Evolutionary conservation across 495 filamentous ascomycete species (phyloP), one percentile per base, ranked within the genome.

Genomic region (Talaromyces stipitatus): DNA sequence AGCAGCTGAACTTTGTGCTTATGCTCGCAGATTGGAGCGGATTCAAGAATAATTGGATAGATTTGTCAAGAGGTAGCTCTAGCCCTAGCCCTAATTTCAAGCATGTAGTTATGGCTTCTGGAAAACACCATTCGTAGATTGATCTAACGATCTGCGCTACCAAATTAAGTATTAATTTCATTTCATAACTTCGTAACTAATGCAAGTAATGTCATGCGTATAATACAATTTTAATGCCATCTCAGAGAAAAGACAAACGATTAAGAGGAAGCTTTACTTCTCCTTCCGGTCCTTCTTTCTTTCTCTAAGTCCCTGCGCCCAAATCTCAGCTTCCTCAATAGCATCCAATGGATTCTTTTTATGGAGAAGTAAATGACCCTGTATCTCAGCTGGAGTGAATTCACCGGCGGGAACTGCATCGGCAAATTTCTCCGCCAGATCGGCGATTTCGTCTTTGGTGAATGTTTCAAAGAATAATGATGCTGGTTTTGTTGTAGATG

Each of bases 341-440:
- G 87, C 85, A 50, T 70, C 70, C 30, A 72, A 67, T 14, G 87
- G 85, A 36, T 75, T 72, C 11, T 80, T 75, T 28, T 81, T 78
- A 62, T 81, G 68, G 16, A 73, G 73, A 41, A 86, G 75, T 8
- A 89, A 69, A 60, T 77, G 87, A 0, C 78, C 82, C 64, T 89
- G 85, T n/a, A 90, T 67, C 56, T 88, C 82, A 9, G 85, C 85
- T 11, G 85, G 84, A 0, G 84, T 85, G 56, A 88, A 82, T 2
- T 50, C 58, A 5, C 60, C 50, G 2, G 78, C 72, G 0, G 83
- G 84, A 16, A 87, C 68, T 4, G 69, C 62, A 5, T 62, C 60
- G 16, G 76, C 70, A 55, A 87, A 88, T 14, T 75, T 65, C 4
- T 69, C 57, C 3, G 82, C 79, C 33, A 84, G 11, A 11, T 14